Base-by-base conservation (phyloP, 2,329 filamentous ascomycete genomes). In the Calonectria montana region DNA sequence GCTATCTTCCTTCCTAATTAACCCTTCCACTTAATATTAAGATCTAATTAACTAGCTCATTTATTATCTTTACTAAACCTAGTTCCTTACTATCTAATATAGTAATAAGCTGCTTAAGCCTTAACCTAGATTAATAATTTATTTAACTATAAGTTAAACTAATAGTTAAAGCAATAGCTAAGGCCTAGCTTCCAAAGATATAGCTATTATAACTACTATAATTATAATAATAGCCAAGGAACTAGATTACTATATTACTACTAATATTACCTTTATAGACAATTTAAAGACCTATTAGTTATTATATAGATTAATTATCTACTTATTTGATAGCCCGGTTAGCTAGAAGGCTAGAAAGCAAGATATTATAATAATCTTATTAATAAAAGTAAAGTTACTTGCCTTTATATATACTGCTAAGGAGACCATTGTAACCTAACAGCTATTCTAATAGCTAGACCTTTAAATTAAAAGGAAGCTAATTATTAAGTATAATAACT, bases 331-430 rank as follows among this genome's bases (percentile, higher is more conserved):
- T 21, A 13, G 64, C 18, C 64, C 39, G n/a, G 16, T 66, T 6
- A 66, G 37, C 23, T 66, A 18, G 37, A 66, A 55, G 16, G 64
- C 65, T n/a, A 13, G 41, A 7, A 67, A 61, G 29, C n/a, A 67
- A 25, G 10, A 39, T 21, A 47, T 16, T 12, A 23, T 61, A 0
- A 67, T n/a, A 39, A 61, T 53, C 13, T 53, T 27, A 21, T 35
- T 15, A 59, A 59, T n/a, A 59, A 27, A 67, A 13, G 50, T 50
- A 18, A 27, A 67, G 27, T 13, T 66, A 7, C 64, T 66, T 5
- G 23, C 53, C 9, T 41, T 67, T 1, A 67, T n/a, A 67, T 27
- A 67, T 15, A 67, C 13, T 35, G 48, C 48, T 25, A 66, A 66
- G 48, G 25, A 66, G 35, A n/a, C 64, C 18, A 59, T 67, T 15